phyloP scores from a whole-genome alignment of 495 filamentous ascomycete genomes.

The Antarctomyces pellizariae region DNA sequence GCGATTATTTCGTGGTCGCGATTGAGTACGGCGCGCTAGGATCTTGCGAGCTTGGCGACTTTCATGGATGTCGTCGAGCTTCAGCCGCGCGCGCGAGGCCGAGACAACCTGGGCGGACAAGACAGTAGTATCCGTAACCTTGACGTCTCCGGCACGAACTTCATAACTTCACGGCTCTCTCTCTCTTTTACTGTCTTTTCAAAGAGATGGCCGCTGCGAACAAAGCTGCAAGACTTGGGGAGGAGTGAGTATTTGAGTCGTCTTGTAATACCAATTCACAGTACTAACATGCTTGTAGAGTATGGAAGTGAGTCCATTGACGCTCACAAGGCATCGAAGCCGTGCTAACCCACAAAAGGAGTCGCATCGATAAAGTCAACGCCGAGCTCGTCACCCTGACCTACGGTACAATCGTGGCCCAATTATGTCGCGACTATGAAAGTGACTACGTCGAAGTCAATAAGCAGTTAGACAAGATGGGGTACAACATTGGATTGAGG shows the following conservation, averaged over 20 bases:
- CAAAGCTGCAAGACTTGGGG: slow-evolving; percentile 80
- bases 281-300: slow-evolving; percentile 28
- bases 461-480: slow-evolving; percentile 95
- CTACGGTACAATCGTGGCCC: slow-evolving; percentile 91
- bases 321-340: neutral
- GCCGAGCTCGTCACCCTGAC: slow-evolving; percentile 92
- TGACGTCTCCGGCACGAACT: no score
- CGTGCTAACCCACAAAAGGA: slow-evolving; percentile 17
- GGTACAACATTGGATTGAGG: slow-evolving; percentile 90
- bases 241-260: slow-evolving; percentile 99
- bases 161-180: no score
- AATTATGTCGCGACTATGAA: slow-evolving; percentile 89
- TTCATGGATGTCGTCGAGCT: no score
- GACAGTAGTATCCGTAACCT: no score
- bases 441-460: slow-evolving; percentile 85
- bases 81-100: no score
- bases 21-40: no score
- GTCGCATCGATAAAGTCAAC: slow-evolving; percentile 48
- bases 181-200: no score
- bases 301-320: slow-evolving; percentile 71
- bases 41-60: no score
- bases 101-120: no score
- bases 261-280: slow-evolving; percentile 2
- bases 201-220: slow-evolving; percentile 46
- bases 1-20: no score